phyloP scores from a whole-genome alignment of 768 basidiomycete genomes.

The Psilocybe subaeruginosa region DNA sequence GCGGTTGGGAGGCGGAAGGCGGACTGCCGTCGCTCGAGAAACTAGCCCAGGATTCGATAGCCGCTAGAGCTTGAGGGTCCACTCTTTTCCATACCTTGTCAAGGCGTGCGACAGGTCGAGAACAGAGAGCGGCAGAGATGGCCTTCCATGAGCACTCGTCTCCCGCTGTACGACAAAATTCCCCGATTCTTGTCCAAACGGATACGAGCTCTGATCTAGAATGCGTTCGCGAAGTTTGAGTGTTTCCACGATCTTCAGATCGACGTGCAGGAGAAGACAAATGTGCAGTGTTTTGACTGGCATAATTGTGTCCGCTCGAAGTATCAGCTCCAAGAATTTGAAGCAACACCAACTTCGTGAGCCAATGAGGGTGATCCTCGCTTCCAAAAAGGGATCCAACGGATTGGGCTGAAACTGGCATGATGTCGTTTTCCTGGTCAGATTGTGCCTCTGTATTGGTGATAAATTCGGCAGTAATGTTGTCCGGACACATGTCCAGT shows the following conservation, averaged over 20 bases:
- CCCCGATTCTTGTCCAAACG: constrained; percentile 74
- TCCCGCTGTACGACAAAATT: constrained; percentile 69
- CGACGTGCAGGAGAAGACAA: constrained; percentile 31
- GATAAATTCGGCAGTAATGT: constrained; percentile 51
- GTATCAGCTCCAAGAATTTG: constrained; percentile 72
- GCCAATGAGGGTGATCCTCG: constrained; percentile 78
- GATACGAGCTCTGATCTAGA: constrained; percentile 74
- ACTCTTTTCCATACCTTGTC: constrained; percentile 84
- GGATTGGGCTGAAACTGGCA: not conserved
- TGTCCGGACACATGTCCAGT: constrained; percentile 53
- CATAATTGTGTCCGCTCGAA: constrained; percentile 29
- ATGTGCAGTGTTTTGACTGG: constrained; percentile 8
- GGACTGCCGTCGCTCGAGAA: constrained; percentile 34
- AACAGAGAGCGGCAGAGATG: constrained; percentile 70
- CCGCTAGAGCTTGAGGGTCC: constrained; percentile 55
- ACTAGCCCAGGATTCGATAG: constrained; percentile 72
- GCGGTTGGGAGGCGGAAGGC: constrained; percentile 38
- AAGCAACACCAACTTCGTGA: constrained; percentile 71
- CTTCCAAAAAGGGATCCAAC: constrained; percentile 59
- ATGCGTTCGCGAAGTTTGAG: constrained; percentile 60
- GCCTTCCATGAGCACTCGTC: constrained; percentile 84
- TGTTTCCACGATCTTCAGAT: constrained; percentile 33
- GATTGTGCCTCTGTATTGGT: constrained; percentile 31
- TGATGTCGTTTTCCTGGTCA: constrained; percentile 6
- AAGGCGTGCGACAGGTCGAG: constrained; percentile 72